phyloP scores from a whole-genome alignment of 805 yeast genomes.

The Wickerhamomyces canadensis region DNA sequence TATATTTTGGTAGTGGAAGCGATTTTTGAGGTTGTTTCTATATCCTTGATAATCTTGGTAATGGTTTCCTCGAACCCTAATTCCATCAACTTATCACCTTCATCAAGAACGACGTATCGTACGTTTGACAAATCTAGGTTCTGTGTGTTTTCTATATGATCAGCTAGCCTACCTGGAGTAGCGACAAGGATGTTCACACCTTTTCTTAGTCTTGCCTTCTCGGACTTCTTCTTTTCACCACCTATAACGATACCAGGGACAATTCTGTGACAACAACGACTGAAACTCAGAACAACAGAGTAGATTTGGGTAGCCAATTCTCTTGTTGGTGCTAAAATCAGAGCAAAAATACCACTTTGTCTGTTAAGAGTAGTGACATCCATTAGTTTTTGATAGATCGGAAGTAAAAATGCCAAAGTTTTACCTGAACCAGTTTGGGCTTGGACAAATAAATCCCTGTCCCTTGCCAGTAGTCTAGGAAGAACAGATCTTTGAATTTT shows the following conservation, averaged over 20 bases:
- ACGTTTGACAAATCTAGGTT: slow-evolving; percentile 67
- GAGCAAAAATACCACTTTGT: slow-evolving; percentile 79
- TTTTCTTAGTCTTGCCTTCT: slow-evolving; percentile 90
- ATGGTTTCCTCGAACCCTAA: slow-evolving; percentile 95
- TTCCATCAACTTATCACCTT: slow-evolving; percentile 94
- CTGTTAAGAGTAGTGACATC: slow-evolving; percentile 45
- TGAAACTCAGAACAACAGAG: slow-evolving; percentile 66
- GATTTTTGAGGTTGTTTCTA: slow-evolving; percentile 40
- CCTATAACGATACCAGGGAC: slow-evolving; percentile 98
- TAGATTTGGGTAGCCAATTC: slow-evolving; percentile 91
- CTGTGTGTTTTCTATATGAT: slow-evolving; percentile 87
- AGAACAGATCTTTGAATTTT: slow-evolving; percentile 78
- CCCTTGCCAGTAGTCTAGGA: slow-evolving; percentile 46
- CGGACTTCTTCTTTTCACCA: slow-evolving; percentile 96
- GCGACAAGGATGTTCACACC: slow-evolving; percentile 96
- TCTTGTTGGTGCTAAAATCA: slow-evolving; percentile 89
- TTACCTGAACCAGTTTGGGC: slow-evolving; percentile 99
- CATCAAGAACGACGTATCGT: slow-evolving; percentile 88
- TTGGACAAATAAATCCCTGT: slow-evolving; percentile 74
- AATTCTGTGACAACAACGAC: slow-evolving; percentile 74
- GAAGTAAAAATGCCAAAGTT: slow-evolving; percentile 81
- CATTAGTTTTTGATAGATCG: slow-evolving; percentile 72
- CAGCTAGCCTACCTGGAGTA: slow-evolving; percentile 94
- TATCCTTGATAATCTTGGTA: slow-evolving; percentile 59
- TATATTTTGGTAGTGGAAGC: slow-evolving; percentile 31